Evolutionary conservation across 768 basidiomycete genomes (phyloP).

Genomic region (Rhizopogon salebrosus): DNA sequence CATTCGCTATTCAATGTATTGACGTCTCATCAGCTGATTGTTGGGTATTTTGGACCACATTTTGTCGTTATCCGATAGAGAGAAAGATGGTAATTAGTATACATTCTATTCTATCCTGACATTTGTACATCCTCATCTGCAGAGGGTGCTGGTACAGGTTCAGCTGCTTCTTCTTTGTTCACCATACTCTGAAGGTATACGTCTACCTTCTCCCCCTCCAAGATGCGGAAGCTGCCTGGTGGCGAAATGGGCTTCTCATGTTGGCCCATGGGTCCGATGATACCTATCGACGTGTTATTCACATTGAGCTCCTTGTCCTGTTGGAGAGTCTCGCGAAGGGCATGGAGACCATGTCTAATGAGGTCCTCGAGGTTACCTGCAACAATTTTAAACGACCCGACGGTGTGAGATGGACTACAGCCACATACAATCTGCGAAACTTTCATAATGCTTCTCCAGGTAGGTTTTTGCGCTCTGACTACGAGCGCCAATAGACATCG

Average conservation of each 20-base stretch:
- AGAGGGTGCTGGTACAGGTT: constrained; percentile 31
- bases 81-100: constrained; percentile 12
- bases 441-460: constrained; percentile 89
- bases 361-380: constrained; percentile 82
- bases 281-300: constrained; percentile 92
- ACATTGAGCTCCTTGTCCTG: constrained; percentile 95
- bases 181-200: constrained; percentile 76
- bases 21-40: background rate
- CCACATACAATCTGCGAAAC: constrained; percentile 79
- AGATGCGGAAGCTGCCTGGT: constrained; percentile 72
- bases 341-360: constrained; percentile 89
- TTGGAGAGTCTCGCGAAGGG: constrained; percentile 93
- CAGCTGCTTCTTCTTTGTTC: constrained; percentile 51
- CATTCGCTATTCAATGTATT: too few species aligned
- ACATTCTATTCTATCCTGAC: constrained; percentile 46
- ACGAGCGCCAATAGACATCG: constrained; percentile 97
- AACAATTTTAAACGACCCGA: background rate
- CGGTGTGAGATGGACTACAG: background rate
- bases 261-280: constrained; percentile 70
- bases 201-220: constrained; percentile 77
- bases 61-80: constrained; percentile 4
- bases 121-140: constrained; percentile 83
- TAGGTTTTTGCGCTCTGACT: constrained; percentile 99
- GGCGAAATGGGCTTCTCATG: constrained; percentile 50
- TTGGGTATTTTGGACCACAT: background rate